phyloP scores from a whole-genome alignment of 495 filamentous ascomycete genomes.

The Rostrohypoxylon terebratum region DNA sequence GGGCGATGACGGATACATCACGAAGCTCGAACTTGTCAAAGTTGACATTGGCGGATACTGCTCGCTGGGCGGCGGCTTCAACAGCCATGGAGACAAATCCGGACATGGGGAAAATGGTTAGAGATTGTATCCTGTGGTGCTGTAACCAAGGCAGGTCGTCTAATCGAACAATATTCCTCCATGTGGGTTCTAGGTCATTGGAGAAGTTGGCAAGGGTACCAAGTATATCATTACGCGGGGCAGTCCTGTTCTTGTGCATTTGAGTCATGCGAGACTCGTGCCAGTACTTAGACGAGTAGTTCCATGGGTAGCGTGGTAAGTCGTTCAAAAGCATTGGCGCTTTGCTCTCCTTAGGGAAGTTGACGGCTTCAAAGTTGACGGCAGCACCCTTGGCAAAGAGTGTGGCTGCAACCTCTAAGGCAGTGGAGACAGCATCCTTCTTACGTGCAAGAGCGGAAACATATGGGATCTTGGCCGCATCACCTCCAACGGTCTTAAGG shows the following conservation, averaged over 20 bases:
- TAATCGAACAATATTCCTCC: conserved; percentile 64
- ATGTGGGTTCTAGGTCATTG: conserved; percentile 61
- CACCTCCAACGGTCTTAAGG: conserved; percentile 56
- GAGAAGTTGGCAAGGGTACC: conserved; percentile 62
- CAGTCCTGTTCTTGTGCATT: conserved; percentile 61
- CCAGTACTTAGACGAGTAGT: conserved; percentile 64
- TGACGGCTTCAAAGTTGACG: conserved; percentile 60
- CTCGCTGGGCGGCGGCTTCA: conserved; percentile 62
- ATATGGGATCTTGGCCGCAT: conserved; percentile 57
- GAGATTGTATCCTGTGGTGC: conserved; percentile 63
- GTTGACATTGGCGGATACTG: conserved; percentile 38
- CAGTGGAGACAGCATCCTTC: conserved; percentile 57
- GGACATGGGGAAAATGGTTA: conserved; percentile 70
- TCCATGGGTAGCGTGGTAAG: conserved; percentile 64
- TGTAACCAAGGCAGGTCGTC: conserved; percentile 66
- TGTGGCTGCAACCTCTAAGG: conserved; percentile 58
- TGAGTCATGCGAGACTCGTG: conserved; percentile 64
- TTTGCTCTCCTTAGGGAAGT: conserved; percentile 55
- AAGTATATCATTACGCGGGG: conserved; percentile 64
- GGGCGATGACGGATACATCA: conserved; percentile 56
- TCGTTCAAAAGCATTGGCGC: conserved; percentile 54
- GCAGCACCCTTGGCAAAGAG: conserved; percentile 59
- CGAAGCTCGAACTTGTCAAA: conserved; percentile 60
- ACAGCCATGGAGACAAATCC: conserved; percentile 68
- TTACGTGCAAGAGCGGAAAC: conserved; percentile 57